Evolutionary conservation across 2,329 filamentous ascomycete species (phyloP).

Genomic region (Xylariaceae sp.): DNA sequence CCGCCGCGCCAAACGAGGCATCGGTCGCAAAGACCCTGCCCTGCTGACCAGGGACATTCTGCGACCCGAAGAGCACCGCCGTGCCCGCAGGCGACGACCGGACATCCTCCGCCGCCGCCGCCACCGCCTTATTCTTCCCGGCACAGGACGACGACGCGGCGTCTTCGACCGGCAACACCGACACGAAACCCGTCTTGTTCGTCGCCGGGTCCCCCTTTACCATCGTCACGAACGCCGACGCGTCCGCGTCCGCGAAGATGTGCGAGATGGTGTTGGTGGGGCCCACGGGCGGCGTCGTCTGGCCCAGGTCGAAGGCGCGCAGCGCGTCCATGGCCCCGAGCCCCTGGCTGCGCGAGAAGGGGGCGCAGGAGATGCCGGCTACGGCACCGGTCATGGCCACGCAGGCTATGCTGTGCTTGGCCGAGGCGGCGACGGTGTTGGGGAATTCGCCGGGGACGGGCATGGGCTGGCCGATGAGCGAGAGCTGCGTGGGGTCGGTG

Average conservation of each 20-base stretch:
- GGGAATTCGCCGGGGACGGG: conserved; percentile 48
- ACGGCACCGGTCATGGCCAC: conserved; percentile 32
- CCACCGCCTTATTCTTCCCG: conserved; percentile 9
- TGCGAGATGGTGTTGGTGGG: conserved; percentile 58
- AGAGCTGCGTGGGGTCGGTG: conserved; percentile 39
- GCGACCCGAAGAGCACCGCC: conserved; percentile 52
- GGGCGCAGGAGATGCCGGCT: conserved; percentile 26
- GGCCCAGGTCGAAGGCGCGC: conserved; percentile 44
- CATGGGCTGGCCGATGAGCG: conserved; percentile 37
- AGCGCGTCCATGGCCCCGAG: conserved; percentile 40
- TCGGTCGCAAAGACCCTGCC: conserved; percentile 49
- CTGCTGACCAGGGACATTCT: conserved; percentile 36
- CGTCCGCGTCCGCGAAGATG: conserved; percentile 53
- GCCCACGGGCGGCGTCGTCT: conserved; percentile 54
- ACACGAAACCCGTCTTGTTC: conserved; percentile 55
- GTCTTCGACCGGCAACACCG: conserved; percentile 41
- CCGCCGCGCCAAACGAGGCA: conserved; percentile 51
- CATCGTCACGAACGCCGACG: conserved; percentile 46
- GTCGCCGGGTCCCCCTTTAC: conserved; percentile 55
- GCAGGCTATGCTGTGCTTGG: conserved; percentile 7
- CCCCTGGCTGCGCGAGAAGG: conserved; percentile 25
- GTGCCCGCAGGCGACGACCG: conserved; percentile 49
- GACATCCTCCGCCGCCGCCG: conserved; percentile 23
- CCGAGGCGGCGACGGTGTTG: conserved; percentile 45
- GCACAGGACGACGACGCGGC: conserved; percentile 1